Evolutionary conservation across 2,329 filamentous ascomycete species (phyloP), one percentile per base, ranked within the genome.

Genomic region (Spiromastix sp.): DNA sequence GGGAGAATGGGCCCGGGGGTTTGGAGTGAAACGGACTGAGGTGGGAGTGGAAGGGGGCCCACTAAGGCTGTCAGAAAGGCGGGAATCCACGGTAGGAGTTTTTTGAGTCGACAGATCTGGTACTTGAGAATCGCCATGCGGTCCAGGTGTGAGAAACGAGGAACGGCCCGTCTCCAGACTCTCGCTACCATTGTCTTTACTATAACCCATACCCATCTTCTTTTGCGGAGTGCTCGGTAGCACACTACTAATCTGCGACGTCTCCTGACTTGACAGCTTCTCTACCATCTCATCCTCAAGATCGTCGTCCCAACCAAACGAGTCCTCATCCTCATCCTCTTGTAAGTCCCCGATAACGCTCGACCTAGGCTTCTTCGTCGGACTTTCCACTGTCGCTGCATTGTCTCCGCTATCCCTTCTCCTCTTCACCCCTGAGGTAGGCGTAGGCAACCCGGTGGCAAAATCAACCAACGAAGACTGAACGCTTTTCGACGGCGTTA

Each of bases 381-480:
- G 41, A 8, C 41, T 37, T 35, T 36, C n/a, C 37, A 39, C 30
- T 7, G 32, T 25, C 21, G n/a, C 31, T 8, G 18, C 9, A 20
- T 17, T n/a, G 21, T 16, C 13, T 8, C 19, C 39, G 29, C 38
- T 42, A 9, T 45, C 42, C 7, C 43, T 34, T 7, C 26, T 36
- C 11, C 39, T 39, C 19, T 40, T 44, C n/a, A 37, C 42, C 12
- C 52, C 54, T 1, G 57, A 57, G 18, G 52, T 49, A 3, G 58
- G 58, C 0, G 59, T 61, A 11, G 57, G 40, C 3, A 60, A 47
- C 2, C 55, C 57, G 4, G 40, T 42, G 6, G 21, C n/a, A 33
- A 16, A n/a, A 12, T 12, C n/a, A 22, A 30, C 17, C 26, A 12
- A 6, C n/a, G n/a, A n/a, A n/a, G n/a, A n/a, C n/a, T n/a, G n/a